Evolutionary conservation across 2,329 filamentous ascomycete genomes (phyloP).

Genomic region (Trichoderma koningiopsis): DNA sequence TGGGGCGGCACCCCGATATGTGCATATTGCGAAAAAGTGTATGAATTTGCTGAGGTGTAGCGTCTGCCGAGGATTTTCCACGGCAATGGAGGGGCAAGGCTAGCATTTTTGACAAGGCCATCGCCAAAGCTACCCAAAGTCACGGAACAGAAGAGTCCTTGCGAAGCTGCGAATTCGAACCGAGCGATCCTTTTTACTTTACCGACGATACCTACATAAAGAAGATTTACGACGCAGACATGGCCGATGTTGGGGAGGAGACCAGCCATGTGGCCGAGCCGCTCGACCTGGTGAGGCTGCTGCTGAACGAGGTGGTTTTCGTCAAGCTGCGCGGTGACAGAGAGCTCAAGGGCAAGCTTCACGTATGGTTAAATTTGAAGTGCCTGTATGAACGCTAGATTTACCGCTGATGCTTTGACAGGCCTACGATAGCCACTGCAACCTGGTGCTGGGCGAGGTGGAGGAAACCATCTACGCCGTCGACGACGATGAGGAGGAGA

Average conservation of each 20-base stretch:
- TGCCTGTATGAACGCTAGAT: neutral
- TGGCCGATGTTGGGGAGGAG: conserved; percentile 83
- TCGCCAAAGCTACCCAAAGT: neutral
- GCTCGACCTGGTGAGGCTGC: conserved; percentile 90
- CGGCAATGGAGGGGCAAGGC: conserved; percentile 13
- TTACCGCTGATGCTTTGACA: conserved; percentile 42
- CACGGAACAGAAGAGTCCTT: neutral
- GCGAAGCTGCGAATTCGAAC: neutral
- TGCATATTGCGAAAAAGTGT: conserved; percentile 18
- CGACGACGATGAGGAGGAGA: conserved; percentile 81
- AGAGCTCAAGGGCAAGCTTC: conserved; percentile 91
- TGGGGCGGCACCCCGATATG: conserved; percentile 16
- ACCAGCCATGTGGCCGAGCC: conserved; percentile 79
- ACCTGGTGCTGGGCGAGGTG: conserved; percentile 91
- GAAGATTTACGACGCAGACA: conserved; percentile 41
- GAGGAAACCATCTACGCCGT: conserved; percentile 96
- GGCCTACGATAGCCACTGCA: conserved; percentile 99
- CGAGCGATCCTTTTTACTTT: neutral
- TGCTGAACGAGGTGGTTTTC: conserved; percentile 93
- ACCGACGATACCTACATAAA: neutral
- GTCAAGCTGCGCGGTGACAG: conserved; percentile 95
- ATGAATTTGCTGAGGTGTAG: neutral
- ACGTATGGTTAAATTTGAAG: conserved; percentile 61
- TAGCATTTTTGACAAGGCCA: conserved; percentile 24
- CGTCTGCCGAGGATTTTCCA: conserved; percentile 31